These are phyloP conservation scores for Arthroderma sp. DNA, from an alignment of 2,329 filamentous ascomycete species.

Conservation along the genomic window DNA sequence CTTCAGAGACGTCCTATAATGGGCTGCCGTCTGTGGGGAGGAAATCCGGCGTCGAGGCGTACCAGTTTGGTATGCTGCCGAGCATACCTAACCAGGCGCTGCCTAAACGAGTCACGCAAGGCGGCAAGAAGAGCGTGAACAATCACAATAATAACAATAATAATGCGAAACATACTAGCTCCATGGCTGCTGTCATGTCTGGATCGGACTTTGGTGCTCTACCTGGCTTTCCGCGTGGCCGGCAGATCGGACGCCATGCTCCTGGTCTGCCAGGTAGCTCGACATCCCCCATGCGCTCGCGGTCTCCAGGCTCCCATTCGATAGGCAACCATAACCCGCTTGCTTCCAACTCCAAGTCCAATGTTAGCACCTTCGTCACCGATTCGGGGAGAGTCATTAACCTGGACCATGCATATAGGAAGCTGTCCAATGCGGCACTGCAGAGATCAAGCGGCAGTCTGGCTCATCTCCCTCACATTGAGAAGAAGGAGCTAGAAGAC, in stretches of 20 bases:
- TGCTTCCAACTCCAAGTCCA: constrained; percentile 33
- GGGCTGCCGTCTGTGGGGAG: constrained; percentile 17
- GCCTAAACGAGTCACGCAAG: constrained; percentile 34
- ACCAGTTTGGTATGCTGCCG: constrained; percentile 37
- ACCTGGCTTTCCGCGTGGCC: constrained; percentile 26
- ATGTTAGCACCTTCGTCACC: constrained; percentile 39
- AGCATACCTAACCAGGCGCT: constrained; percentile 34
- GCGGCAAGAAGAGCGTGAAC: constrained; percentile 22
- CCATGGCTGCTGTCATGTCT: constrained; percentile 39
- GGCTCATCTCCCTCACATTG: constrained; percentile 43
- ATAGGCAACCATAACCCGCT: constrained; percentile 33
- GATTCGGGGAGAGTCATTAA: constrained; percentile 53
- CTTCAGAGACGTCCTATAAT: constrained; percentile 22
- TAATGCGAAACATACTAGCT: constrained; percentile 22
- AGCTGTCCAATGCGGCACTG: constrained; percentile 59
- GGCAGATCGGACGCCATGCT: constrained; percentile 30
- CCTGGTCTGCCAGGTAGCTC: constrained; percentile 28
- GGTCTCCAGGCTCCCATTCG: constrained; percentile 21
- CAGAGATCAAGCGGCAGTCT: constrained; percentile 52
- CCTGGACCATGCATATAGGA: constrained; percentile 56
- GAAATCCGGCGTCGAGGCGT: constrained; percentile 21
- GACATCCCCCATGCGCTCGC: constrained; percentile 20
- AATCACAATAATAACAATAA: constrained; percentile 12
- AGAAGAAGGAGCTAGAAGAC: constrained; percentile 34
- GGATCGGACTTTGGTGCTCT: constrained; percentile 28